A percentile compares a stretch with the other conserved stretches of the same genome.
Evolutionary conservation across 1,139 yeast species (phyloP).

Genomic region (Taphrina confusa): DNA sequence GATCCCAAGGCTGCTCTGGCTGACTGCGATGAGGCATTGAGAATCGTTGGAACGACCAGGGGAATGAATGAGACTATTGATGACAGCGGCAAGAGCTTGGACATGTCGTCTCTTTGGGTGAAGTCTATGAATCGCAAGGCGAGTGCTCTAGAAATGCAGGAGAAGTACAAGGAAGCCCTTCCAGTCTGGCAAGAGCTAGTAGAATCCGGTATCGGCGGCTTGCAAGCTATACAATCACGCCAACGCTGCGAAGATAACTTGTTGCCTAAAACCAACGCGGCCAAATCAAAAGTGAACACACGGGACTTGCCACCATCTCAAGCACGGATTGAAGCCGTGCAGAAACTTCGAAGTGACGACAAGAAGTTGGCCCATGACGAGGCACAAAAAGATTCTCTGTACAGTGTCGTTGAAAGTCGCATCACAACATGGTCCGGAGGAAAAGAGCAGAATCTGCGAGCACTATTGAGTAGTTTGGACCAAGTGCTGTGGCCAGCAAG

Average conservation of each 20-base stretch:
- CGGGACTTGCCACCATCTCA: slow-evolving; percentile 37
- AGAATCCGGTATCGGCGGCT: slow-evolving; percentile 65
- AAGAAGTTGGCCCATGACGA: slow-evolving; percentile 56
- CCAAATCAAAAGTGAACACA: background rate
- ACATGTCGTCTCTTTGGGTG: slow-evolving; percentile 68
- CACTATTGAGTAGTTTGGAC: slow-evolving; percentile 67
- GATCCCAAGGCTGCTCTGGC: slow-evolving; percentile 64
- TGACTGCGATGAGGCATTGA: slow-evolving; percentile 60
- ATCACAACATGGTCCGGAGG: slow-evolving; percentile 69
- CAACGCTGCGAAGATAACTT: slow-evolving; percentile 71
- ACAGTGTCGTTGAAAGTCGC: slow-evolving; percentile 60
- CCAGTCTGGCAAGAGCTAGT: slow-evolving; percentile 62
- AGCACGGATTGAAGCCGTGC: slow-evolving; percentile 39
- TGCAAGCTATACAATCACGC: slow-evolving; percentile 73
- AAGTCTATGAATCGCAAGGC: slow-evolving; percentile 73
- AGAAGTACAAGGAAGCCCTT: slow-evolving; percentile 65
- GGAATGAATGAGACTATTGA: slow-evolving; percentile 50
- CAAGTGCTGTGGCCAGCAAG: slow-evolving; percentile 62
- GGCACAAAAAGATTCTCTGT: slow-evolving; percentile 55
- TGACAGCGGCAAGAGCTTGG: slow-evolving; percentile 49
- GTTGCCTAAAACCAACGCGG: slow-evolving; percentile 22
- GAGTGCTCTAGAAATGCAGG: slow-evolving; percentile 78
- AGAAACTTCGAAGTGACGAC: slow-evolving; percentile 51
- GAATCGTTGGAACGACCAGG: slow-evolving; percentile 54
- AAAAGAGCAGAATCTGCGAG: slow-evolving; percentile 76